Evolutionary conservation across 345 rosid genomes (phyloP).

Genomic region (Leavenworthia alabamica): DNA sequence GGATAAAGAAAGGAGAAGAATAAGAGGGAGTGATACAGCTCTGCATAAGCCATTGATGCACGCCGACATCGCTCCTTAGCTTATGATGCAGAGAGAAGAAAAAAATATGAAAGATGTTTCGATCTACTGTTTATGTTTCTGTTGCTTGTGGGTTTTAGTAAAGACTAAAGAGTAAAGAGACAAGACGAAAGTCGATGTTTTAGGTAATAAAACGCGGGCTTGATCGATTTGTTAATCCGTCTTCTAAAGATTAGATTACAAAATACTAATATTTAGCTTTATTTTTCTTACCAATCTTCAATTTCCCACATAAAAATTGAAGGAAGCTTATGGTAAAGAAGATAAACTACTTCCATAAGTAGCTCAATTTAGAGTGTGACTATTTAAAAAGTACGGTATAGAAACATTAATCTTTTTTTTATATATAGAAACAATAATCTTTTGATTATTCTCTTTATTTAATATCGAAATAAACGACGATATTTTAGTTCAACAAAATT

Average conservation of each 20-base stretch:
- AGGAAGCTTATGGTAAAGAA: neutral
- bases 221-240: slow-evolving; percentile 24
- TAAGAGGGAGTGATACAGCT: slow-evolving; percentile 35
- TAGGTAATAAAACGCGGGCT: slow-evolving; percentile 37
- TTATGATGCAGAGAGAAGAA: slow-evolving; percentile 23
- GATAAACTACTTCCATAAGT: slow-evolving; percentile 19
- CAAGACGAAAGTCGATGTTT: slow-evolving; percentile 29
- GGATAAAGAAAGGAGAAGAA: slow-evolving; percentile 24
- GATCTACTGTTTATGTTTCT: slow-evolving; percentile 27
- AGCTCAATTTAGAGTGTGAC: neutral
- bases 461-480: neutral
- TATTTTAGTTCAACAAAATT: neutral
- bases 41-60: slow-evolving; percentile 48
- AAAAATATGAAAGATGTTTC: slow-evolving; percentile 2
- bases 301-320: neutral
- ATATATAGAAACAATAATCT: no score
- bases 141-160: neutral
- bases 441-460: neutral
- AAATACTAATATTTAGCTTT: neutral
- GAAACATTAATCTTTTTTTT: neutral
- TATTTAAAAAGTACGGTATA: neutral
- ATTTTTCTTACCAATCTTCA: slow-evolving; percentile 19
- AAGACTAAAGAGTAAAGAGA: slow-evolving; percentile 18
- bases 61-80: slow-evolving; percentile 42
- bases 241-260: neutral